Evolutionary conservation across 306 rosid genomes (phyloP), one percentile per base, ranked within the genome.

Genomic region (Fragaria nilgerrensis): DNA sequence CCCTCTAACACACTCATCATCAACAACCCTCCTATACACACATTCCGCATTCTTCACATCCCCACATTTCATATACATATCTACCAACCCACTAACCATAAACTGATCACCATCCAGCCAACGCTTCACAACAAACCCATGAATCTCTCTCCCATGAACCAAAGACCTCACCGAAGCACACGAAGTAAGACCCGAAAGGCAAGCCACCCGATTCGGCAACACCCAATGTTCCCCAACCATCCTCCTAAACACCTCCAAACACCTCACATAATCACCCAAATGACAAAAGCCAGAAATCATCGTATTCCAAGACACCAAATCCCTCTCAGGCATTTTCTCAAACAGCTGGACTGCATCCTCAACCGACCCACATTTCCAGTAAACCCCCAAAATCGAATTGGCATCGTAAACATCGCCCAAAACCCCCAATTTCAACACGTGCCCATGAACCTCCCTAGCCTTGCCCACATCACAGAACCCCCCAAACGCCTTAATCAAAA

Each of bases 31-130:
- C 50, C 71, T 48, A 74, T 79, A 82, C 44, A 85, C 76, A 70
- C 25, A 37, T 41, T 72, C 76, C 7, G 85, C 88, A 43, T 74
- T 75, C 72, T 75, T 82, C 32, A 78, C 55, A 73, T 82, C 77
- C 70, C 85, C 84, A 67, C 79, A 82, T 61, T 85, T 85, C 88
- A 85, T 82, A 81, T 85, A 85, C 84, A 82, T 77, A 15, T 82
- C 82, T 45, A 75, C 75, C 70, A 85, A 70, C 23, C 76, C 79
- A 20, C 85, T 82, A 75, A 85, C 73, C 52, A 85, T 39, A 73
- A 79, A 85, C 39, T 81, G 74, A 70, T 82, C 88, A 32, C 64
- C 58, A 77, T n/a, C 76, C 70, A 85, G 68, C 50, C 73, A 82
- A 16, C 65, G 75, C 79, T 84, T 84, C 75, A 81, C 67, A 44